These are phyloP conservation scores for Ceratocystis diversiconidia DNA, from an alignment of 2,329 filamentous ascomycete species.

Conservation along the genomic window DNA sequence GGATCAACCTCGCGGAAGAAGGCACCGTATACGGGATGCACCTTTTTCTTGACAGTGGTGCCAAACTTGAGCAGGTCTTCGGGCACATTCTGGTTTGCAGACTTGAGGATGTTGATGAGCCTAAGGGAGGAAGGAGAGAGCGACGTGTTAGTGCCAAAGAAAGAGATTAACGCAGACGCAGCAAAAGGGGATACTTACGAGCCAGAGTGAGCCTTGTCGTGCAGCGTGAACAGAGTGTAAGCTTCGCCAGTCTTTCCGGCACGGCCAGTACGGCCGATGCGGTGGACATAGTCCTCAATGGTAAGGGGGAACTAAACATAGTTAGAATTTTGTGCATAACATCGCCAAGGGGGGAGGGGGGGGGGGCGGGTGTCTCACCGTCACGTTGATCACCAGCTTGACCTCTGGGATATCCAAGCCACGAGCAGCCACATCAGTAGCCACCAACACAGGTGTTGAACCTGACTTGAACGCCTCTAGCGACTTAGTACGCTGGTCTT, in stretches of 20 bases:
- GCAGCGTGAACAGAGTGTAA: slow-evolving; percentile 87
- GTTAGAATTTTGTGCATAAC: slow-evolving; percentile 1
- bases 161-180: slow-evolving; percentile 15
- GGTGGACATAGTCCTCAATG: slow-evolving; percentile 93
- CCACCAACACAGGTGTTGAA: slow-evolving; percentile 68
- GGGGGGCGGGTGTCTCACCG: slow-evolving; percentile 32
- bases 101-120: slow-evolving; percentile 85
- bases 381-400: slow-evolving; percentile 87
- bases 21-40: slow-evolving; percentile 83
- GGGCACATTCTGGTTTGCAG: slow-evolving; percentile 80
- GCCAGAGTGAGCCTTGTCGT: slow-evolving; percentile 84
- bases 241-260: slow-evolving; percentile 80
- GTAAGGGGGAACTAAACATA: slow-evolving; percentile 63
- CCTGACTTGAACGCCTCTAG: slow-evolving; percentile 86
- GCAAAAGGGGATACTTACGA: slow-evolving; percentile 43
- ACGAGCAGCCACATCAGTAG: slow-evolving; percentile 89
- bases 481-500: slow-evolving; percentile 75
- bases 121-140: slow-evolving; percentile 29
- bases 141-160: background rate
- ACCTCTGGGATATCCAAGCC: slow-evolving; percentile 92
- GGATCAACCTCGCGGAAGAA: slow-evolving; percentile 87
- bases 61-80: slow-evolving; percentile 89
- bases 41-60: slow-evolving; percentile 98
- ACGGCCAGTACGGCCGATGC: slow-evolving; percentile 87
- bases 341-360: background rate